These are phyloP conservation scores for Clitopilus passeckerianus DNA, from an alignment of 768 basidiomycete genomes.

Conservation along the genomic window DNA sequence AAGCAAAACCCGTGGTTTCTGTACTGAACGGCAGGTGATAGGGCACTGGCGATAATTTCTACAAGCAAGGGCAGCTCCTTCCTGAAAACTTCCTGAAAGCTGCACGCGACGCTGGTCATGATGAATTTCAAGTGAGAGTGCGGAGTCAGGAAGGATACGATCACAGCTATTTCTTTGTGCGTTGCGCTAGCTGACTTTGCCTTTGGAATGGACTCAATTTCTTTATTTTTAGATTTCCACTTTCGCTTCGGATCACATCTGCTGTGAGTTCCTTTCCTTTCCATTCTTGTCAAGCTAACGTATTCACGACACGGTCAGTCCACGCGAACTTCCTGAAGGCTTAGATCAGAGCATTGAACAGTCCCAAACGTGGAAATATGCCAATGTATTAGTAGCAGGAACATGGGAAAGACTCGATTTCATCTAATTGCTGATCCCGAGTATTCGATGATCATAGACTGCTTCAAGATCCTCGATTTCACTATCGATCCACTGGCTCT, in stretches of 20 bases:
- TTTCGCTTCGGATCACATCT: constrained; percentile 85
- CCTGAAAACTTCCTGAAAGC: constrained; percentile 86
- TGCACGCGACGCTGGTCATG: constrained; percentile 67
- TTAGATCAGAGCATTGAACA: constrained; percentile 19
- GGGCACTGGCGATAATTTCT: constrained; percentile 82
- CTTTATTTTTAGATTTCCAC: constrained; percentile 65
- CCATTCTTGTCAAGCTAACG: background rate
- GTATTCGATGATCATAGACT: constrained; percentile 55
- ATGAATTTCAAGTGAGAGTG: constrained; percentile 72
- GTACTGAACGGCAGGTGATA: constrained; percentile 17
- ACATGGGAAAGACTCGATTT: constrained; percentile 6
- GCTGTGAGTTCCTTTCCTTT: constrained; percentile 50
- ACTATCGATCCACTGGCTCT: constrained; percentile 60
- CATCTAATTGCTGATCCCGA: constrained; percentile 9
- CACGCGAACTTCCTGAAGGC: constrained; percentile 88
- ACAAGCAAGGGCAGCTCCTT: constrained; percentile 80
- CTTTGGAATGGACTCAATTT: background rate
- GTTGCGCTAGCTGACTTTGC: constrained; percentile 5
- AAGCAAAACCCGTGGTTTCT: background rate
- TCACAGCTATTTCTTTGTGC: constrained; percentile 84
- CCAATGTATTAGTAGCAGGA: background rate
- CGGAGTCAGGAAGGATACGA: constrained; percentile 82
- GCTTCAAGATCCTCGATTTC: constrained; percentile 58
- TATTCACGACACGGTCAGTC: constrained; percentile 33
- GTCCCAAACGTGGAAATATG: background rate